Percentiles rank a stretch among this genome's conserved stretches.
phyloP scores from a whole-genome alignment of 1,284 basidiomycete genomes.

The Pulveroboletus sp. region DNA sequence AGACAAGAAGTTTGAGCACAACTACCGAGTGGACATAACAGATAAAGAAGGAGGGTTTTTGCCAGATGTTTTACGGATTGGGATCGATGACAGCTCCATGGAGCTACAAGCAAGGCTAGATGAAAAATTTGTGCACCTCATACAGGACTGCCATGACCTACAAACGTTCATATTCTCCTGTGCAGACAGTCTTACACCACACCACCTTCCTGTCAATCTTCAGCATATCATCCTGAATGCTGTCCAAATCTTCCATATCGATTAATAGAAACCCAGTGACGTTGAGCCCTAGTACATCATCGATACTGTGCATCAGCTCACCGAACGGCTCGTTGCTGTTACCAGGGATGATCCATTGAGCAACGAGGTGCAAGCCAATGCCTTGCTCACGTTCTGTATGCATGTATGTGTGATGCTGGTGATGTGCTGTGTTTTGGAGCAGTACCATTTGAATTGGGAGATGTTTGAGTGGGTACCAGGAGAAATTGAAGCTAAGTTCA shows the following conservation, averaged over 20 bases:
- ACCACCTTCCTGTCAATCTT: constrained; percentile 91
- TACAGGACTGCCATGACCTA: constrained; percentile 72
- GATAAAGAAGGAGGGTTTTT: constrained; percentile 76
- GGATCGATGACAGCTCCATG: constrained; percentile 86
- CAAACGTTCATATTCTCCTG: constrained; percentile 86
- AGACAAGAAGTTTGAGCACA: constrained; percentile 83
- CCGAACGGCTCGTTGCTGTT: constrained; percentile 76
- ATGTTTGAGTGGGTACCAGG: constrained; percentile 98
- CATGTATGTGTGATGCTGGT: constrained; percentile 89
- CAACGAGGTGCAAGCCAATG: constrained; percentile 80
- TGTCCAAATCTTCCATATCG: constrained; percentile 96
- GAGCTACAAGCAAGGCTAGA: constrained; percentile 91
- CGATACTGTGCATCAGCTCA: constrained; percentile 70
- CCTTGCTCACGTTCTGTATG: constrained; percentile 91
- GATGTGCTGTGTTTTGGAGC: constrained; percentile 79
- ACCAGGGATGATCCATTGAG: constrained; percentile 81
- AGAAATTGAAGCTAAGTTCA: constrained; percentile 94
- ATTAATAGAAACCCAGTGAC: constrained; percentile 89
- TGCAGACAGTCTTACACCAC: constrained; percentile 66
- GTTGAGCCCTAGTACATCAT: constrained; percentile 88
- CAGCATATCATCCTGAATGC: constrained; percentile 95
- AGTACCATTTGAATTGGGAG: constrained; percentile 81
- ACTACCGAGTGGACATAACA: constrained; percentile 91
- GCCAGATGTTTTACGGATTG: constrained; percentile 85
- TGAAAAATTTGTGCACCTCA: constrained; percentile 79